Base-by-base conservation (phyloP, 1,284 basidiomycete genomes). In the Malassezia dermatis region DNA sequence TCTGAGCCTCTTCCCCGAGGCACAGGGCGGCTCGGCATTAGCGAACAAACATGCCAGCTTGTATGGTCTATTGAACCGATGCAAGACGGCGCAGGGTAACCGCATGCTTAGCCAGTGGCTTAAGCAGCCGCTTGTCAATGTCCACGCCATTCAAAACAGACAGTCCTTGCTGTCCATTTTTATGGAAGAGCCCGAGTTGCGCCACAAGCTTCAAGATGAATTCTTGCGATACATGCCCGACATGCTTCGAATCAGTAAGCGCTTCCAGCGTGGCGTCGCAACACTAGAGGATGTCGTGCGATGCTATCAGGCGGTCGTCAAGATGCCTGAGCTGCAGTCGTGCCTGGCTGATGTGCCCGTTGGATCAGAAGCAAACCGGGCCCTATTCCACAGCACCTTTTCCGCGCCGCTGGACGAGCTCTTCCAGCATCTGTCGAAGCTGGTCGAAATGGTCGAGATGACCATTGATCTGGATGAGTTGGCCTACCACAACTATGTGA, bases 11-110 rank as follows among this genome's bases (percentile, higher is more conserved):
- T 84, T 88, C 48, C 89, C 91, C 41, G 80, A 82, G 17, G 62
- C 69, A 10, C 61, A 61, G 1, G 60, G 63, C 50, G 46, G 37
- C 3, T 53, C 52, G n/a, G 60, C 58, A 0, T 53, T 58, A 0
- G 56, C 57, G 2, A 64, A 58, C 56, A 66, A 66, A 31, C 65
- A 64, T 40, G 66, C 65, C 13, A 94, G 88, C 19, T 75, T 99
- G 4, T 84, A 89, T 55, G 90, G 91, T 0, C 78, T 95, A 19
- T 75, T 98, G 59, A 95, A 98, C 75, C 86, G 86, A 64, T 96
- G 94, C 79, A 94, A 93, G 76, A 98, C 94, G 1, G 84, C 87
- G 0, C 94, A 98, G 74, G 94, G 94, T 0, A 84, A 87, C n/a
- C 79, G 94, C 51, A 75, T 95, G 52, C 80, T 99, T 2, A 86